These are phyloP conservation scores for cucumber (Cucumis sativus) DNA, from an alignment of 306 rosid genomes.

Conservation along the genomic window Cucumber_9930_V3 NC_026656.2:2544001-2544500, in stretches of 20 bases:
- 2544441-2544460: no score
- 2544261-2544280: background rate
- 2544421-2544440: background rate
- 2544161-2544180: slow-evolving; percentile 21
- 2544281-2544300: no score
- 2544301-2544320: no score
- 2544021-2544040: no score
- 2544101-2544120: slow-evolving; percentile 30
- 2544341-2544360: no score
- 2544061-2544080: no score
- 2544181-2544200: slow-evolving; percentile 24
- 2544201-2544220: slow-evolving; percentile 20
- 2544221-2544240: slow-evolving; percentile 35
- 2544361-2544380: slow-evolving; percentile 22
- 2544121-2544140: slow-evolving; percentile 21
- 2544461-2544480: no score
- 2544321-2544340: no score
- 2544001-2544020: no score
- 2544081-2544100: background rate
- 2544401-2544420: slow-evolving; percentile 37
- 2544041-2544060: no score
- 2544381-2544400: slow-evolving; percentile 26
- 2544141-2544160: slow-evolving; percentile 21
- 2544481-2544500: no score
- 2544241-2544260: slow-evolving; percentile 19